Conservation (phyloP, 148 eudicot genomes). For the Cornus florida region DNA sequence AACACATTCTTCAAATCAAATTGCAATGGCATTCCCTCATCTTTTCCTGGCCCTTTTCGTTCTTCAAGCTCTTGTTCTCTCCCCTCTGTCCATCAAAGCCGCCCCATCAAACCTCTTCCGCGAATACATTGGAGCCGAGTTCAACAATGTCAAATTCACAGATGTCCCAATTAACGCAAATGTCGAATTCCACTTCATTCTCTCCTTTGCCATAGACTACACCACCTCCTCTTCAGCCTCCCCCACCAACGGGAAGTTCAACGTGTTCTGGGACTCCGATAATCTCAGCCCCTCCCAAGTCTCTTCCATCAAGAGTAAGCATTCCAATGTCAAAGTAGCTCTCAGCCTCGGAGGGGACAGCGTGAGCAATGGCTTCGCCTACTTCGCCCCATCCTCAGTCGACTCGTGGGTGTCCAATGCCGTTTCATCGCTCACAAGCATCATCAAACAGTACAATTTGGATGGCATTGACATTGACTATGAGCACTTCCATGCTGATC, state of each 20-base stretch:
- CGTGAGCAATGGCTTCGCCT: conserved; percentile 1
- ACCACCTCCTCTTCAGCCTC: conserved; percentile 15
- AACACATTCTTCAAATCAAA: not conserved
- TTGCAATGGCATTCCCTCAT: not conserved
- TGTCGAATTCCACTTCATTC: conserved; percentile 28
- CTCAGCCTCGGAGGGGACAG: conserved; percentile 35
- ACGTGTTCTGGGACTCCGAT: conserved; percentile 21
- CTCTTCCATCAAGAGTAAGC: conserved; percentile 14
- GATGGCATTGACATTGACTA: conserved; percentile 40
- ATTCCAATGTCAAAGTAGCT: conserved; percentile 31
- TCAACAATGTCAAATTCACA: conserved; percentile 7
- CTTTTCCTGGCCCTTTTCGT: not conserved
- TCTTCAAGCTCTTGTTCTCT: not conserved
- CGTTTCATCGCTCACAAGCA: conserved; percentile 23
- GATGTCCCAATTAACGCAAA: conserved; percentile 22
- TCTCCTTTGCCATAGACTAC: conserved; percentile 27
- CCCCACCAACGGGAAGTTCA: conserved; percentile 33
- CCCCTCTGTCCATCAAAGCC: not conserved
- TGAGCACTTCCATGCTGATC: conserved; percentile 23
- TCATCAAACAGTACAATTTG: conserved; percentile 24
- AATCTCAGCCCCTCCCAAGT: conserved; percentile 25
- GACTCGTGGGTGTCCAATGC: conserved; percentile 35
- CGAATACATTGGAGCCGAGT: conserved; percentile 27
- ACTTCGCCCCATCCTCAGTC: conserved; percentile 19
- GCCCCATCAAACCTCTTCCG: conserved; percentile 15